phyloP scores from a whole-genome alignment of 129 eudicot genomes.

The Tanacetum coccineum region DNA sequence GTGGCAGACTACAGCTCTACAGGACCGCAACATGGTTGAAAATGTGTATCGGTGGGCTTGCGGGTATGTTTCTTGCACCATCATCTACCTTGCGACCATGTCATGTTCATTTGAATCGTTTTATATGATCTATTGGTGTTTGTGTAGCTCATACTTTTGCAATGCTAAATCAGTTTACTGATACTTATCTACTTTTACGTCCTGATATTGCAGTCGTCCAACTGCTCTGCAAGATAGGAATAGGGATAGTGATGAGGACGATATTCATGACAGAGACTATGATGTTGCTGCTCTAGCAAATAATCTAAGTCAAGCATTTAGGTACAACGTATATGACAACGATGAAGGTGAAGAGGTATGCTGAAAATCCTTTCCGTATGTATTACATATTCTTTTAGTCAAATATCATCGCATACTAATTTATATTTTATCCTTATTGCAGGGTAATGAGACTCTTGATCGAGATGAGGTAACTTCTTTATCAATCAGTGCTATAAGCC shows the following conservation, averaged over 20 bases:
- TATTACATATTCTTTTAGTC: not conserved
- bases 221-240: conserved; percentile 78
- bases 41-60: conserved; percentile 97
- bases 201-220: conserved; percentile 58
- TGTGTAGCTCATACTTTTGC: not conserved
- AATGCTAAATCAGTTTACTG: not conserved
- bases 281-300: conserved; percentile 94
- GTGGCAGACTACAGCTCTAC: conserved; percentile 77
- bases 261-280: conserved; percentile 77
- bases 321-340: conserved; percentile 64
- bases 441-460: conserved; percentile 75
- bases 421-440: conserved; percentile 20
- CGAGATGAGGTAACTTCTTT: conserved; percentile 68
- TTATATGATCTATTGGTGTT: not conserved
- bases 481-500: not conserved
- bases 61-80: conserved; percentile 52
- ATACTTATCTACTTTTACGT: not conserved
- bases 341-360: conserved; percentile 83
- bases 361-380: not conserved
- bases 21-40: conserved; percentile 70
- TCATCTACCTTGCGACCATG: conserved; percentile 2
- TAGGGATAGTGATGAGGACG: conserved; percentile 94
- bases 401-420: not conserved
- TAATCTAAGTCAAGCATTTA: conserved; percentile 86
- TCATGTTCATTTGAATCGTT: not conserved